phyloP scores from a whole-genome alignment of 2,329 filamentous ascomycete genomes.

The Beauveria brongniartii region DNA sequence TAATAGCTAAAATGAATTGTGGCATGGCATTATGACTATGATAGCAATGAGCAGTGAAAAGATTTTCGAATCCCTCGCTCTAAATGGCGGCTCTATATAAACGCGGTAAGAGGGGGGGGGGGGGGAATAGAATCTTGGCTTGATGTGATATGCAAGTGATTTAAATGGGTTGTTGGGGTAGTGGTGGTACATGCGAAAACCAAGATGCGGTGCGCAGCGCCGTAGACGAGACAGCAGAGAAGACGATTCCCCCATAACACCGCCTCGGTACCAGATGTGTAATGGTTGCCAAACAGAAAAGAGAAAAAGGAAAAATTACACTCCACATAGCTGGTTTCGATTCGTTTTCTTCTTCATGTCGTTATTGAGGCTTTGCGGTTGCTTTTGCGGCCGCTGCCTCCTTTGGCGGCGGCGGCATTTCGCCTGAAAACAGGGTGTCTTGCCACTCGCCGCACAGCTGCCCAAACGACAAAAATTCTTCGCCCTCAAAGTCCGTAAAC shows the following conservation, averaged over 20 bases:
- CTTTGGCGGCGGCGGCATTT: not conserved
- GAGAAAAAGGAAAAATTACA: not conserved
- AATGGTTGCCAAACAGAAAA: not conserved
- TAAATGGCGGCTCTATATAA: not conserved
- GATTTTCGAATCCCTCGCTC: not conserved
- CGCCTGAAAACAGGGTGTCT: not conserved
- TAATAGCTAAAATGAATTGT: not conserved
- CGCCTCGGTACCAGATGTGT: too few species aligned
- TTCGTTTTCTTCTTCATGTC: not conserved
- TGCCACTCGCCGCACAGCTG: conserved; percentile 21
- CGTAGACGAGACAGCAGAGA: too few species aligned
- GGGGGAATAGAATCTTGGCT: not conserved
- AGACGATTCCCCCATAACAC: too few species aligned
- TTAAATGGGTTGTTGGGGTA: not conserved
- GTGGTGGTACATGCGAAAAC: not conserved
- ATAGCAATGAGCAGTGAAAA: too few species aligned
- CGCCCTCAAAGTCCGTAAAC: conserved; percentile 18
- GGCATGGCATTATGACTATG: not conserved
- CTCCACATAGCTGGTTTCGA: not conserved
- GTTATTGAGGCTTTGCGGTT: not conserved
- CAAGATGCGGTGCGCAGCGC: not conserved
- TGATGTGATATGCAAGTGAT: not conserved
- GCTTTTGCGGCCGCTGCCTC: not conserved
- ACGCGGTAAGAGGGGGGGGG: too few species aligned
- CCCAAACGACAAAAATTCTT: conserved; percentile 20